Evolutionary conservation across 495 filamentous ascomycete genomes (phyloP), one percentile per base, ranked within the genome.

Genomic region (Penicillium nucicola): DNA sequence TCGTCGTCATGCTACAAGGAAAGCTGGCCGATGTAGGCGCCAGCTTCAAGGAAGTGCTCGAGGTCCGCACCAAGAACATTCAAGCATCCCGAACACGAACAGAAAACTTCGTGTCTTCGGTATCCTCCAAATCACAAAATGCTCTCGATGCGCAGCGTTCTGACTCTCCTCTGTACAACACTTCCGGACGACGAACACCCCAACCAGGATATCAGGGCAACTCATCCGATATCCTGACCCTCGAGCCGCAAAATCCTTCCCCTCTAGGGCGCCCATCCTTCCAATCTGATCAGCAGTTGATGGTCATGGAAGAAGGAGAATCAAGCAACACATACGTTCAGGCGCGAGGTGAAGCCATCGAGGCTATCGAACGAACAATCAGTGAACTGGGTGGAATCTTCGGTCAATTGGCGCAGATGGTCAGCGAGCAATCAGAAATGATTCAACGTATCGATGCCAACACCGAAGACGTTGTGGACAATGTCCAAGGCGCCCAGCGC

Each of bases 11-110:
- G 62, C 70, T 98, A 33, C 90, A 98, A 70, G 89, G 90, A 32
- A 97, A 96, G 65, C 79, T 98, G 17, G 89, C 89, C n/a, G 90
- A 95, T 57, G 95, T 98, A 7, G 84, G 85, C 20, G 88, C 85
- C 38, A 96, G 89, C 65, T 97, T 98, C 80, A 97, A 97, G 68
- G 92, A 97, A 56, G 92, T 97, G 0, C 78, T 97, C 11, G 93
- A 98, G 64, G 90, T 96, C 18, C 85, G 93, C 25, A 98, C 93
- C 38, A 96, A 97, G 75, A 98, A 98, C 68, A 96, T 97, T 42
- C 95, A 97, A 68, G 95, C 95, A 11, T 92, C 89, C 37, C 80
- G 90, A 31, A 86, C 89, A 35, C 75, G 93, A 48, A 97, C 93
- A 42, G 95, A 98, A 66, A 93, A 97, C 61, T 98, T 98, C 54